phyloP scores from a whole-genome alignment of 768 basidiomycete species.

The Serendipita vermifera region DNA sequence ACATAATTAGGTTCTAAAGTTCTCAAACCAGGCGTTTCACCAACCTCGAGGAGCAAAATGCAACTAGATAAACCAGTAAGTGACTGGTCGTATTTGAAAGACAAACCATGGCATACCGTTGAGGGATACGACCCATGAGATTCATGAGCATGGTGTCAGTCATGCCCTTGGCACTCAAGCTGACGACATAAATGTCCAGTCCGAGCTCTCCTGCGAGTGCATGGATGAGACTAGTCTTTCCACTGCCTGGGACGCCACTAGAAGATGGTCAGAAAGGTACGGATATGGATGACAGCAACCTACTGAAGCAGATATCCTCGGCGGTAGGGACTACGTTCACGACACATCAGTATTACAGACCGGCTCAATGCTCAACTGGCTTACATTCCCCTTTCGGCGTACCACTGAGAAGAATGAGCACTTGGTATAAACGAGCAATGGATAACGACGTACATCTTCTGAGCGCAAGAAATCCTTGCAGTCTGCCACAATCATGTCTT shows the following conservation, averaged over 20 bases:
- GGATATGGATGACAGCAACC: constrained; percentile 35
- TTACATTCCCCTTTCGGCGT: constrained; percentile 70
- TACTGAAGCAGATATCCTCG: constrained; percentile 76
- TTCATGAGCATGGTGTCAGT: constrained; percentile 79
- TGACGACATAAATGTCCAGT: constrained; percentile 85
- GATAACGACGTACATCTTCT: constrained; percentile 51
- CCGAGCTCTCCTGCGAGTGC: constrained; percentile 45
- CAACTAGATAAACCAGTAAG: constrained; percentile 37
- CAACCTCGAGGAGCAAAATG: constrained; percentile 76
- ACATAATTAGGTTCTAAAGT: background rate
- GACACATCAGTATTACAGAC: constrained; percentile 17
- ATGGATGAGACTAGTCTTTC: constrained; percentile 17
- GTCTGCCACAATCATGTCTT: constrained; percentile 80
- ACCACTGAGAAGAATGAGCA: constrained; percentile 35
- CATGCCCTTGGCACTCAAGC: constrained; percentile 82
- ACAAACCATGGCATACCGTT: constrained; percentile 38
- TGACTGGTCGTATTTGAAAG: constrained; percentile 15
- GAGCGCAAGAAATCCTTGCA: constrained; percentile 75
- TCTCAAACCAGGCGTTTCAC: background rate
- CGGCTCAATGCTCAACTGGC: constrained; percentile 16
- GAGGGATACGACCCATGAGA: constrained; percentile 78
- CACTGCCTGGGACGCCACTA: constrained; percentile 4
- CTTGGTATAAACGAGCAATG: constrained; percentile 11
- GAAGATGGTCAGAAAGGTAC: background rate
- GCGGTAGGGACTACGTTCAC: constrained; percentile 71